phyloP scores from a whole-genome alignment of 345 rosid species.

The Xanthoceras sorbifolium region DNA sequence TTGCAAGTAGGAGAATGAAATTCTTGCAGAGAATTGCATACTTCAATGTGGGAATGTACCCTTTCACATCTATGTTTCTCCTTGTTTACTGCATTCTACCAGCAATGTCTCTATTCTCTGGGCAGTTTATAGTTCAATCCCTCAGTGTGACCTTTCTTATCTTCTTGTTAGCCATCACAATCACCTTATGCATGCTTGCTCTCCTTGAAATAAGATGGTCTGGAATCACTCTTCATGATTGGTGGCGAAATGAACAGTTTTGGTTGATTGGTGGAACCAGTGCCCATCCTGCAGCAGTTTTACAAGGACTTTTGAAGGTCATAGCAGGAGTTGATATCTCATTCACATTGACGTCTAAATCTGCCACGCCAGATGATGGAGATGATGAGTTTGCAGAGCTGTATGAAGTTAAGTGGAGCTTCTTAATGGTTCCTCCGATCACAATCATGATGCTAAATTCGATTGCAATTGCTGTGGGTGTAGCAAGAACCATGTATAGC shows the following conservation, averaged over 20 bases:
- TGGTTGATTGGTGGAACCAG: conserved; percentile 87
- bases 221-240: conserved; percentile 70
- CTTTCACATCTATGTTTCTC: conserved; percentile 77
- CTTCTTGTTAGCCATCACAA: conserved; percentile 56
- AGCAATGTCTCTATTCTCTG: conserved; percentile 66
- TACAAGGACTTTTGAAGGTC: conserved; percentile 68
- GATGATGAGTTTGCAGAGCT: conserved; percentile 67
- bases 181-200: conserved; percentile 62
- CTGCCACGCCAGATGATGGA: conserved; percentile 60
- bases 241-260: conserved; percentile 87
- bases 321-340: conserved; percentile 77
- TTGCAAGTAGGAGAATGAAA: conserved; percentile 61
- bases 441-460: conserved; percentile 67
- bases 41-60: conserved; percentile 77
- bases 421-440: conserved; percentile 66
- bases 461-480: conserved; percentile 62
- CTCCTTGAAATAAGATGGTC: conserved; percentile 81
- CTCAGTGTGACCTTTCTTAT: conserved; percentile 55
- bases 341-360: conserved; percentile 70
- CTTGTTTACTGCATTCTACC: conserved; percentile 71
- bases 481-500: conserved; percentile 67
- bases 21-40: conserved; percentile 71
- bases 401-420: conserved; percentile 64
- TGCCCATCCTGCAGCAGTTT: conserved; percentile 75
- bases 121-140: no score